Percentiles rank a stretch among this genome's conserved stretches.
phyloP scores from a whole-genome alignment of 148 eudicot species.

The Vaccinium macrocarpon region DNA sequence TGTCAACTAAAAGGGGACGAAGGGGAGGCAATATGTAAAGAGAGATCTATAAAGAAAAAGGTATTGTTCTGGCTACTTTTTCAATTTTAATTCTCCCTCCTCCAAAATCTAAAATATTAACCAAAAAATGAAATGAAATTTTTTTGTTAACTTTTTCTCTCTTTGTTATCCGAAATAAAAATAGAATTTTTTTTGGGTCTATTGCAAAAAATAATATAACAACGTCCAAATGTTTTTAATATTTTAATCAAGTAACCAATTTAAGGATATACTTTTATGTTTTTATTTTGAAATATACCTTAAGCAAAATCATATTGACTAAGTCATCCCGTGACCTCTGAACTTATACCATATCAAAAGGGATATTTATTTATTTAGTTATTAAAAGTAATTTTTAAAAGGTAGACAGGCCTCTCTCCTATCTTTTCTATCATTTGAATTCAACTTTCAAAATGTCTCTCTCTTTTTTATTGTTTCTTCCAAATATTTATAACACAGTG shows the following conservation, averaged over 20 bases:
- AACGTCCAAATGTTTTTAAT: too few relatives aligned
- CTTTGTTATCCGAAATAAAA: not conserved
- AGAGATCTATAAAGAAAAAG: too few relatives aligned
- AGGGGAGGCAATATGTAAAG: too few relatives aligned
- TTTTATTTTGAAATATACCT: not conserved
- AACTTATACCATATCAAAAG: not conserved
- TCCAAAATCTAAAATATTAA: too few relatives aligned
- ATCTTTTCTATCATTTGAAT: not conserved
- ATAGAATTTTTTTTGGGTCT: not conserved
- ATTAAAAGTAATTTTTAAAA: not conserved
- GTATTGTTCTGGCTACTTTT: too few relatives aligned
- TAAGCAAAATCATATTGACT: not conserved
- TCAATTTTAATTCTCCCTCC: too few relatives aligned
- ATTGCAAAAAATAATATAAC: not conserved
- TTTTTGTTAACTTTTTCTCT: not conserved
- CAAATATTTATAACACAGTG: not conserved
- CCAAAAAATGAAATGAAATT: not conserved
- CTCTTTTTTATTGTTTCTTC: not conserved
- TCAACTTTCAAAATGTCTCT: not conserved
- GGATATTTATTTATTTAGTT: too few relatives aligned
- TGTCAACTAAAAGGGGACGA: too few relatives aligned
- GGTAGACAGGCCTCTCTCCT: not conserved
- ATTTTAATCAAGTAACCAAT: not conserved
- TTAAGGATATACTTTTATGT: not conserved
- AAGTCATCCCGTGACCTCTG: not conserved